Evolutionary conservation across 2,329 filamentous ascomycete species (phyloP), one percentile per base, ranked within the genome.

Genomic region (Rutstroemia sp.): DNA sequence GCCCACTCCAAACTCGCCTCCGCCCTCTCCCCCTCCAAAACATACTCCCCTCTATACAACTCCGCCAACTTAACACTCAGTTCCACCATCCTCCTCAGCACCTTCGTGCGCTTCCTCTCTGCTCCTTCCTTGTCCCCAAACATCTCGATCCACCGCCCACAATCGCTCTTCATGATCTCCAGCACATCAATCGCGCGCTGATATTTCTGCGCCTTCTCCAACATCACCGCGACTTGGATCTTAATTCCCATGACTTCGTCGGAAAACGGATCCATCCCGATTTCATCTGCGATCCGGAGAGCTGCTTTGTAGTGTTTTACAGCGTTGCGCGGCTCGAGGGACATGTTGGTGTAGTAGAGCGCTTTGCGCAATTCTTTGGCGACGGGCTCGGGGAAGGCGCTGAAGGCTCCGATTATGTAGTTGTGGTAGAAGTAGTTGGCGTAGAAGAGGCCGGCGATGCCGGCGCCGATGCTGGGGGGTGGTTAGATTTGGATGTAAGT

Each of bases 171-270:
- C 44, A 95, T 78, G n/a, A 83, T 80, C 70, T 95, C 89, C 34
- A 96, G 73, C 4, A 96, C 83, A 50, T 89, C 81, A 57, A 89
- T 84, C 0, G 91, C 84, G 57, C 84, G 81, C 21, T 81, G 77
- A 66, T 84, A 84, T 65, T 87, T 82, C 34, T 84, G 79, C 16
- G 89, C 81, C 67, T 87, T 86, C 71, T 96, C 89, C 60, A 96
- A 78, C 78, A 95, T 84, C 9, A 80, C 79, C 1, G 89, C 84
- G 8, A 95, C 78, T 68, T 92, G 84, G 51, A 97, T 85, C 67
- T 91, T 89, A 52, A 97, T 84, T 8, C 94, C 94, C 63, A 96
- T 78, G 36, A 96, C 86, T 69, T 96, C 92, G 64, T 96, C 88
- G 4, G 88, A 92, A 69, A 92, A 95, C 0, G 89, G 89, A 68